A percentile compares a stretch with the other conserved stretches of the same genome.
Conservation (phyloP, 306 rosid species). For the Albizia julibrissin region DNA sequence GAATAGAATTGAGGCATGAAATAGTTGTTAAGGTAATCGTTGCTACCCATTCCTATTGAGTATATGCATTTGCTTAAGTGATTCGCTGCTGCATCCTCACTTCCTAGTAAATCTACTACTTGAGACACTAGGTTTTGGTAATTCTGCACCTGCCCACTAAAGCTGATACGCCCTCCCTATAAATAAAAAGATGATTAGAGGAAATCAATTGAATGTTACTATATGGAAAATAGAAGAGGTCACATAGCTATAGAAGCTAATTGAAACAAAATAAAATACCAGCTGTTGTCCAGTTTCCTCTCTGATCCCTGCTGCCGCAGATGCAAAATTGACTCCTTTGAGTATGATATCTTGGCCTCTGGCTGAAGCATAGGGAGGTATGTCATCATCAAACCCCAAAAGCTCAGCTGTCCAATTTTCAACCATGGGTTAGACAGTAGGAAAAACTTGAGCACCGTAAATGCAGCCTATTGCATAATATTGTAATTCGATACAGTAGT, state of each 20-base stretch:
- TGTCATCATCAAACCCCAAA: slow-evolving; percentile 74
- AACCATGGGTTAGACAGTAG: background rate
- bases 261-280: slow-evolving; percentile 38
- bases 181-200: background rate
- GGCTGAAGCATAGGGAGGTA: slow-evolving; percentile 62
- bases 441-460: background rate
- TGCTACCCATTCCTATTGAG: slow-evolving; percentile 90
- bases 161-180: slow-evolving; percentile 82
- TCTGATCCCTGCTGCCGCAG: slow-evolving; percentile 97
- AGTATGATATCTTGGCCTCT: slow-evolving; percentile 70
- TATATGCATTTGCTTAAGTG: slow-evolving; percentile 78
- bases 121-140: slow-evolving; percentile 74
- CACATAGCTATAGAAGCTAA: background rate
- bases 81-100: slow-evolving; percentile 55
- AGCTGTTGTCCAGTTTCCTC: slow-evolving; percentile 93
- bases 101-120: slow-evolving; percentile 63
- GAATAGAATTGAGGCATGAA: slow-evolving; percentile 80
- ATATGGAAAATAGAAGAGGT: background rate
- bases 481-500: slow-evolving; percentile 9
- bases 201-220: background rate
- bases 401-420: slow-evolving; percentile 67
- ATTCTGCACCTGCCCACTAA: slow-evolving; percentile 80
- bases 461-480: background rate
- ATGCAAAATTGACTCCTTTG: slow-evolving; percentile 85
- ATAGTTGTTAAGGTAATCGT: slow-evolving; percentile 95